Conservation (phyloP, 352 stramenopile species). For the Phytophthora gonapodyides region DNA sequence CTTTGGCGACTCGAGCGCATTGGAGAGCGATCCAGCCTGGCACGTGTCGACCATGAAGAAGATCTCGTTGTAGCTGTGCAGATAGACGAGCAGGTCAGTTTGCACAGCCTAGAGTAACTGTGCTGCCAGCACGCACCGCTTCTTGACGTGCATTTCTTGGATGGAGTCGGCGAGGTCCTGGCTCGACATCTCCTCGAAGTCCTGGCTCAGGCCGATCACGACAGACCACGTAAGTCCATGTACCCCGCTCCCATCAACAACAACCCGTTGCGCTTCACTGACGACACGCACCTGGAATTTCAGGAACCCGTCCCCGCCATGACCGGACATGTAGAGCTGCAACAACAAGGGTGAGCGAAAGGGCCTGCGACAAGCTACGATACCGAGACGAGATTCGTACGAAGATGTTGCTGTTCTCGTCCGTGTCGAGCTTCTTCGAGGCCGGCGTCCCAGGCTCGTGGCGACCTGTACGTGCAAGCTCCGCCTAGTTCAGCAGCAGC, state of each 20-base stretch:
- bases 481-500: background rate
- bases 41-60: constrained; percentile 99
- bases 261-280: constrained; percentile 8
- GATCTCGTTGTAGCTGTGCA: constrained; percentile 91
- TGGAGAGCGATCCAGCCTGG: constrained; percentile 94
- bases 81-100: background rate
- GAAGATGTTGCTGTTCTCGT: constrained; percentile 91
- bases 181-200: constrained; percentile 96
- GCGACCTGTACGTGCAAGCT: constrained; percentile 48
- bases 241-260: constrained; percentile 4
- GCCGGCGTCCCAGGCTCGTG: constrained; percentile 88
- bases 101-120: background rate
- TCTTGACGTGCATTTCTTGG: constrained; percentile 94
- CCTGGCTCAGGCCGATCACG: constrained; percentile 40
- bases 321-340: constrained; percentile 92
- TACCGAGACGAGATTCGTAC: constrained; percentile 34
- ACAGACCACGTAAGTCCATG: constrained; percentile 11
- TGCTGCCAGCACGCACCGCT: constrained; percentile 47
- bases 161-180: constrained; percentile 94
- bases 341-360: constrained; percentile 24
- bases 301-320: constrained; percentile 97
- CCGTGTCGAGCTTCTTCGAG: constrained; percentile 89
- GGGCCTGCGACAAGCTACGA: constrained; percentile 44
- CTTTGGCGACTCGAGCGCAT: constrained; percentile 87
- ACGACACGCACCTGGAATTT: constrained; percentile 93